Conservation (phyloP, 805 yeast genomes). For the Kurtzmaniella fragi region DNA sequence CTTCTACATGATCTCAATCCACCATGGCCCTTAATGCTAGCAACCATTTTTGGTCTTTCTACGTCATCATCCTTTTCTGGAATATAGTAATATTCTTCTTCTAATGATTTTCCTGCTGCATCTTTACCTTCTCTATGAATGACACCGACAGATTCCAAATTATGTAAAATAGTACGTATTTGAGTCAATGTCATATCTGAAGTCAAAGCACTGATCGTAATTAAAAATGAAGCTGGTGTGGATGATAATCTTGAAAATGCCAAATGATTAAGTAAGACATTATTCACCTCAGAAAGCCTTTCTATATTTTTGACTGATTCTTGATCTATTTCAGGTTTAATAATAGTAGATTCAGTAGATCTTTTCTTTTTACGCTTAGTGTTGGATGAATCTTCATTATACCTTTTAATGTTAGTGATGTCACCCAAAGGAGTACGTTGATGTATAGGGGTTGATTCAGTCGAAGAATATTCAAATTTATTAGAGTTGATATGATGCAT, state of each 20-base stretch:
- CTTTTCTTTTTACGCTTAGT: constrained; percentile 14
- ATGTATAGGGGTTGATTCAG: constrained; percentile 4
- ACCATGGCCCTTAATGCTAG: constrained; percentile 75
- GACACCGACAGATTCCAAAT: constrained; percentile 69
- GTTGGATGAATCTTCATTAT: constrained; percentile 30
- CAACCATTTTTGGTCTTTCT: constrained; percentile 65
- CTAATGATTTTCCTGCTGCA: constrained; percentile 92
- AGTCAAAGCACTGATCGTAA: constrained; percentile 54
- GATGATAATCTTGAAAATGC: constrained; percentile 88
- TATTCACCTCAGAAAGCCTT: constrained; percentile 49
- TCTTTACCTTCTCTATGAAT: constrained; percentile 89
- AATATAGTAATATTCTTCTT: constrained; percentile 88
- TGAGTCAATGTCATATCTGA: constrained; percentile 40
- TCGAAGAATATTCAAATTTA: constrained; percentile 1
- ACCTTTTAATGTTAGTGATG: constrained; percentile 22
- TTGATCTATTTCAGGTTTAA: constrained; percentile 24
- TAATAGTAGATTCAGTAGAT: constrained; percentile 10
- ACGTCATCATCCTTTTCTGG: constrained; percentile 75
- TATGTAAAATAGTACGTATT: constrained; percentile 40
- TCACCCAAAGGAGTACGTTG: constrained; percentile 21
- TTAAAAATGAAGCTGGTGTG: constrained; percentile 74
- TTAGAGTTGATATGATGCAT: constrained; percentile 1
- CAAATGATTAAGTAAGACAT: constrained; percentile 72
- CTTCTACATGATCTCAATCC: constrained; percentile 83
- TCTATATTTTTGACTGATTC: constrained; percentile 9